These are phyloP conservation scores for Pseudogymnoascus sp. DNA, from an alignment of 2,329 filamentous ascomycete species.

Conservation along the genomic window DNA sequence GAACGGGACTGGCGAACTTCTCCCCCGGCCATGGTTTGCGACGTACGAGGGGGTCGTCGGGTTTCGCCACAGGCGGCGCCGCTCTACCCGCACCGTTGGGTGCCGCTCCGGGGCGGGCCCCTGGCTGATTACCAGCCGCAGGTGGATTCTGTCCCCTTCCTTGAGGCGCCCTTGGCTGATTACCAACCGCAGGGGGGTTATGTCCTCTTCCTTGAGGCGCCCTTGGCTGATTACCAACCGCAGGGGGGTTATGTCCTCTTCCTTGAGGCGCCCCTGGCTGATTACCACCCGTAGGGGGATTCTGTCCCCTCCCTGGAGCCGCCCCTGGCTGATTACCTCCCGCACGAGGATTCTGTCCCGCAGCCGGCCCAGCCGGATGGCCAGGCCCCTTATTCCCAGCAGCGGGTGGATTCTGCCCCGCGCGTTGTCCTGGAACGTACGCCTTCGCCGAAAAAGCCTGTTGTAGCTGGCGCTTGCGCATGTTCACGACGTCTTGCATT, in stretches of 20 bases:
- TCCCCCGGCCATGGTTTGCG: not conserved
- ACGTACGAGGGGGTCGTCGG: not conserved
- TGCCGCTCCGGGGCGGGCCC: not conserved
- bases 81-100: not conserved
- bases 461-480: not conserved
- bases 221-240: not conserved
- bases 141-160: not conserved
- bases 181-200: not conserved
- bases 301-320: not conserved
- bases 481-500: not conserved
- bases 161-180: not conserved
- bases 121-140: not conserved
- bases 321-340: not conserved
- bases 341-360: not conserved
- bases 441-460: not conserved
- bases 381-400: too few relatives aligned
- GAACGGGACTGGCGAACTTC: not conserved
- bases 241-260: not conserved
- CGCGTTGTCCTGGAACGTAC: too few relatives aligned
- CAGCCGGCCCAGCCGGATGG: not conserved
- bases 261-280: not conserved
- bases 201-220: not conserved
- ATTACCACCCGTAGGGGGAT: not conserved
- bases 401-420: not conserved
- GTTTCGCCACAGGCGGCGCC: not conserved